These are phyloP conservation scores for Geranium brycei DNA, from an alignment of 345 rosid species.

Conservation along the genomic window DNA sequence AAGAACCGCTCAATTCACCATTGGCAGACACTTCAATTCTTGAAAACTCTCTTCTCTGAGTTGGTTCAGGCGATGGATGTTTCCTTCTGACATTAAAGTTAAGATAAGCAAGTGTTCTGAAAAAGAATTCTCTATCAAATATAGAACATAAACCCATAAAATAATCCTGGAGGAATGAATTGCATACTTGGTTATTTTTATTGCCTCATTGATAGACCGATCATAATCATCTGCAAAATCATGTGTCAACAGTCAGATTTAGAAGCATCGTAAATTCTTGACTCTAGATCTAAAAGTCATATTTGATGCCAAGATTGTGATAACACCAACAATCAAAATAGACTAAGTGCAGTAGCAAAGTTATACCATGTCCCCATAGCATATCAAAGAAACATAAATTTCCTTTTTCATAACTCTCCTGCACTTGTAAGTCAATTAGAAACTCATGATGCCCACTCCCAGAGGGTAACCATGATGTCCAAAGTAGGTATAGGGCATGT, in stretches of 20 bases:
- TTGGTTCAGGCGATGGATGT: conserved; percentile 72
- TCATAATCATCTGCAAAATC: conserved; percentile 90
- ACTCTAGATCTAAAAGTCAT: neutral
- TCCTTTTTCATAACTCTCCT: no score
- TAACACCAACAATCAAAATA: no score
- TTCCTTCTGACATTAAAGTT: conserved; percentile 42
- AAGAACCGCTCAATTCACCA: conserved; percentile 50
- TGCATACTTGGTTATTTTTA: conserved; percentile 80
- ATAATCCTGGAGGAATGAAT: conserved; percentile 3
- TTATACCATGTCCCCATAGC: no score
- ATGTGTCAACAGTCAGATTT: conserved; percentile 1
- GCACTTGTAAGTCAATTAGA: no score
- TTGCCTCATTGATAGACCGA: conserved; percentile 93
- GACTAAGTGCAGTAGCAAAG: no score
- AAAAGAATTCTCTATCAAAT: neutral
- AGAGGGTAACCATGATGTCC: no score
- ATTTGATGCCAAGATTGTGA: no score
- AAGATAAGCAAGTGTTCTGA: conserved; percentile 6
- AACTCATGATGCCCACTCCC: no score
- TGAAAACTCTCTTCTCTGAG: conserved; percentile 43
- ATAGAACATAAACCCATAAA: neutral
- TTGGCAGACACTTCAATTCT: conserved; percentile 62
- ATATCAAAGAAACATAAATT: no score
- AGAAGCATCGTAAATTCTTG: neutral
- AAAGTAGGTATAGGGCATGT: no score